phyloP scores from a whole-genome alignment of 2,329 filamentous ascomycete species.

The Pestalotiopsis sp. region DNA sequence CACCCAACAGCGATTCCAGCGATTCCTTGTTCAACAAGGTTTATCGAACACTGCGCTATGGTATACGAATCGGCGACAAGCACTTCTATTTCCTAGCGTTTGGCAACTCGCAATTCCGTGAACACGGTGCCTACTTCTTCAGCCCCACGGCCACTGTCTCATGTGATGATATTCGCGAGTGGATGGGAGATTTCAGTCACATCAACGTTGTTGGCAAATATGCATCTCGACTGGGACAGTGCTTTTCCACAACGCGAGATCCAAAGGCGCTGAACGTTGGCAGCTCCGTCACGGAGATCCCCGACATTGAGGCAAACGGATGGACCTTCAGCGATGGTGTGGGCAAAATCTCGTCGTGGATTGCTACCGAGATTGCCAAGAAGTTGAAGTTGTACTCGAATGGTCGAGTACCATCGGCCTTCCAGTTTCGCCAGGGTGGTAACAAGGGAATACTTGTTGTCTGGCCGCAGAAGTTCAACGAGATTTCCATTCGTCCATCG shows the following conservation, averaged over 20 bases:
- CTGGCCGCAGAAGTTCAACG: conserved; percentile 66
- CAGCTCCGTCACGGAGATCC: conserved; percentile 58
- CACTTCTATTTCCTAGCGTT: conserved; percentile 90
- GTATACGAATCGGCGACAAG: conserved; percentile 80
- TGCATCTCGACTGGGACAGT: conserved; percentile 87
- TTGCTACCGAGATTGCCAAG: conserved; percentile 72
- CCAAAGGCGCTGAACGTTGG: conserved; percentile 66
- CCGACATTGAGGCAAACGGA: conserved; percentile 69
- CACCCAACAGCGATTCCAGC: conserved; percentile 54
- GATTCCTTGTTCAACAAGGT: conserved; percentile 76
- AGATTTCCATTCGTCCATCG: conserved; percentile 79
- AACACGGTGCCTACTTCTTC: conserved; percentile 93
- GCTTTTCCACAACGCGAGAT: conserved; percentile 88
- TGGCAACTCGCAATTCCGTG: conserved; percentile 92
- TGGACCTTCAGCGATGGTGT: conserved; percentile 89
- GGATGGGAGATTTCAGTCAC: conserved; percentile 84
- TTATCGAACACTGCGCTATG: conserved; percentile 70
- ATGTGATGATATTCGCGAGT: conserved; percentile 75
- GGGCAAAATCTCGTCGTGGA: conserved; percentile 81
- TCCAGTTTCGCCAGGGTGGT: conserved; percentile 90
- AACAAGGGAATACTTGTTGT: conserved; percentile 86
- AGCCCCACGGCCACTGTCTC: conserved; percentile 67
- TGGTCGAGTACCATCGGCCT: conserved; percentile 71
- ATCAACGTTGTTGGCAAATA: conserved; percentile 88
- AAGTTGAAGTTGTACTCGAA: conserved; percentile 65